Conservation (phyloP, 257 asterid species). For the Solanum paucissectum region DNA sequence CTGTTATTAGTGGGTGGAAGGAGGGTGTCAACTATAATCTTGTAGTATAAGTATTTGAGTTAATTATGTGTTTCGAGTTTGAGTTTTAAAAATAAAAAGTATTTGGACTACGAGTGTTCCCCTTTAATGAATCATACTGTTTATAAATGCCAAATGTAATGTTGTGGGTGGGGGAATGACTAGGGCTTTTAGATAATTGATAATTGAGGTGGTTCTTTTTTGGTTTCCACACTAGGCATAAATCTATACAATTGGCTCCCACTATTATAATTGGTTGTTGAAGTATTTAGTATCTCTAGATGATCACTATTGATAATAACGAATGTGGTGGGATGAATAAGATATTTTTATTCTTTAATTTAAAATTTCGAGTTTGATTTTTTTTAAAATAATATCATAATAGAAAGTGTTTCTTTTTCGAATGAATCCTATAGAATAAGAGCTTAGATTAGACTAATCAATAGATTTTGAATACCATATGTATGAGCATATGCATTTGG, state of each 20-base stretch:
- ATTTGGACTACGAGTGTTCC: background rate
- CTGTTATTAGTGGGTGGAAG: too few relatives aligned
- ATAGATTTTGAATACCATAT: background rate
- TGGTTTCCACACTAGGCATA: background rate
- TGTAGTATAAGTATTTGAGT: background rate
- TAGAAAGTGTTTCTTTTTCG: background rate
- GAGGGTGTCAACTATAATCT: background rate
- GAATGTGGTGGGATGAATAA: background rate
- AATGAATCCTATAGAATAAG: background rate
- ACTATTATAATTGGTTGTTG: background rate
- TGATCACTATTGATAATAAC: background rate
- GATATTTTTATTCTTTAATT: background rate
- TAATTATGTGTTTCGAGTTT: background rate
- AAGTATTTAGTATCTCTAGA: background rate
- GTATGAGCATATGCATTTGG: background rate
- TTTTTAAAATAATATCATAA: background rate
- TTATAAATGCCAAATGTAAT: background rate
- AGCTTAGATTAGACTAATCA: background rate
- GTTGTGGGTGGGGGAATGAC: background rate
- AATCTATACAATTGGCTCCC: background rate
- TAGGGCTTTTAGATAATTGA: background rate
- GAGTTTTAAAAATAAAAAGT: background rate
- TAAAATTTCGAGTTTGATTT: background rate
- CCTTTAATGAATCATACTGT: background rate
- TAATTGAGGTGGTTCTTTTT: background rate